Percentiles rank a stretch among this genome's conserved stretches.
Evolutionary conservation across 257 asterid species (phyloP).

Genomic region (Jacaranda copaia): DNA sequence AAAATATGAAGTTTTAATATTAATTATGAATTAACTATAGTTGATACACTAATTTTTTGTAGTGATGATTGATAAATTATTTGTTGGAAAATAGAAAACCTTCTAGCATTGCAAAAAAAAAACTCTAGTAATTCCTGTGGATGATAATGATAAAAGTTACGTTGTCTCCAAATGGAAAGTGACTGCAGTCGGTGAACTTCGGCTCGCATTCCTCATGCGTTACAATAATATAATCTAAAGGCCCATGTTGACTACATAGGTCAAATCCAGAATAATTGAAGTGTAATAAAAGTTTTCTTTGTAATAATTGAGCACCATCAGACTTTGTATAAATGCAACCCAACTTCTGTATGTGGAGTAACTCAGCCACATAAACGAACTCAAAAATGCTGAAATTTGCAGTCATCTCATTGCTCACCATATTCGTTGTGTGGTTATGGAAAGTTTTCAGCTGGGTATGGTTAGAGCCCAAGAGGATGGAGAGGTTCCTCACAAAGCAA

Average conservation of each 20-base stretch:
- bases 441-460: slow-evolving; percentile 33
- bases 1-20: too few relatives aligned
- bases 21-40: too few relatives aligned
- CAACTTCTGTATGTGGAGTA: neutral
- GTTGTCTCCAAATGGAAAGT: neutral
- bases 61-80: too few relatives aligned
- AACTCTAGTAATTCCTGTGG: too few relatives aligned
- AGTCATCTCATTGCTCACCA: neutral
- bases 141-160: too few relatives aligned
- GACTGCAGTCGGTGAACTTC: neutral
- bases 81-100: too few relatives aligned
- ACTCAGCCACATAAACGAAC: neutral
- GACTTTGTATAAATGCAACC: neutral
- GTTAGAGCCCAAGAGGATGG: slow-evolving; percentile 36
- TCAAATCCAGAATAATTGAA: neutral
- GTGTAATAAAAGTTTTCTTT: neutral
- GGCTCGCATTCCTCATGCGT: neutral
- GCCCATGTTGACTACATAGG: neutral
- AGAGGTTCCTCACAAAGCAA: slow-evolving; percentile 34
- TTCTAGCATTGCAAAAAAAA: too few relatives aligned
- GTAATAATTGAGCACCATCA: neutral
- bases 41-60: too few relatives aligned
- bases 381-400: slow-evolving; percentile 31
- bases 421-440: slow-evolving; percentile 40
- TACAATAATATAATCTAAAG: neutral